These are phyloP conservation scores for Diospyros kaki DNA, from an alignment of 148 eudicot genomes.

Conservation along the genomic window DNA sequence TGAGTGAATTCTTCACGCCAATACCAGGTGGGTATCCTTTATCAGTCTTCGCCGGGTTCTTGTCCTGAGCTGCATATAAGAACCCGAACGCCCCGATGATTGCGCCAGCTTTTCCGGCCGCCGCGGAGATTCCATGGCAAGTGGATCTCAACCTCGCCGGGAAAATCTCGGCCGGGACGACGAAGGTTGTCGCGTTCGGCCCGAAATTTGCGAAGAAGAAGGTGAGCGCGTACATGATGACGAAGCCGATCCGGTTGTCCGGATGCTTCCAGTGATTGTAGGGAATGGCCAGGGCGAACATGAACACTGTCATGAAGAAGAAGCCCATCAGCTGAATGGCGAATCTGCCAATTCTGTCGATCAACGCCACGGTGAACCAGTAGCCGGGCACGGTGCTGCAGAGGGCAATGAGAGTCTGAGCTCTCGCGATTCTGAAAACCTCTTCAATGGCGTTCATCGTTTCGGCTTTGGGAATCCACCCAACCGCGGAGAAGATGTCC, in stretches of 20 bases:
- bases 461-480: constrained; percentile 7
- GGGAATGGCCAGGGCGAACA: constrained; percentile 12
- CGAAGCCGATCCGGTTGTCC: constrained; percentile 9
- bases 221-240: constrained; percentile 13
- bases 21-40: constrained; percentile 13
- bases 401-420: constrained; percentile 15
- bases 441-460: constrained; percentile 4
- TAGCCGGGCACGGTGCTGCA: constrained; percentile 15
- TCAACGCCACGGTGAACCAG: constrained; percentile 11
- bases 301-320: constrained; percentile 17
- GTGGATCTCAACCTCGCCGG: constrained; percentile 12
- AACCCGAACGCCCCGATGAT: constrained; percentile 15
- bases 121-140: constrained; percentile 14
- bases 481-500: constrained; percentile 10
- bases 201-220: constrained; percentile 14
- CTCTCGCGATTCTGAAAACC: constrained; percentile 7
- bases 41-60: neutral
- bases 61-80: constrained; percentile 6
- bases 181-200: constrained; percentile 12
- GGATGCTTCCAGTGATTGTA: constrained; percentile 10
- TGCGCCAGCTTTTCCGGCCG: constrained; percentile 8
- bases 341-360: constrained; percentile 9
- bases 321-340: constrained; percentile 12
- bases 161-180: constrained; percentile 14
- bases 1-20: constrained; percentile 11